Base-by-base conservation (phyloP, 768 basidiomycete species). In the Lactarius quietus region DNA sequence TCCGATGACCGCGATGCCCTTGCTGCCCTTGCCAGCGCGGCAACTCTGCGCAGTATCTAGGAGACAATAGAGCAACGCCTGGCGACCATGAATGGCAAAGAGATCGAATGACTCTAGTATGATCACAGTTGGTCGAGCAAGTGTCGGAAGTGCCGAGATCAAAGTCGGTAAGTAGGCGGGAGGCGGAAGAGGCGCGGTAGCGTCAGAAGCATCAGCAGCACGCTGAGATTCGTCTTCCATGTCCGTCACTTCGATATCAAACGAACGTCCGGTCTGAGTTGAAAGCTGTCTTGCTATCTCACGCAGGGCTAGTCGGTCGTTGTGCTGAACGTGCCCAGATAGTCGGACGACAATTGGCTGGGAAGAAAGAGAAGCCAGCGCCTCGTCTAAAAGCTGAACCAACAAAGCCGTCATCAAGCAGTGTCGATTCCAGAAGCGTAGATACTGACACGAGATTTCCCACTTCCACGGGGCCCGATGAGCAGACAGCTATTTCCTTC, bases 401-500 rank as follows among this genome's bases (percentile, higher is more conserved):
- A 57, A 7, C 10, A 36, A 62, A 23, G 41, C 23, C 38, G 41
- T 48, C 62, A 54, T 65, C 55, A 68, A 64, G 67, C 57, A 43
- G 31, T 56, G 55, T 29, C 59, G 33, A 8, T 3, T 54, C 64
- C 58, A 56, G 64, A 63, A 41, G 20, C 39, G 57, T 28, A n/a
- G 15, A 58, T 20, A 36, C 52, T 74, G 84, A 71, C 74, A 93
- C 92, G 65, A 1, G 90, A 88, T 77, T 98, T 97, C 23, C 95
- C 95, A 67, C 88, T 90, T 18, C 93, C 92, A 65, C 87, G 81
- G 1, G 93, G 88, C 23, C 95, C 95, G 52, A 94, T 80, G 3
- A 98, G 73, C 61, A 97, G 80, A 72, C 95, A 97, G 64, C 94
- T 96, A 68, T 98, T 98, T 3, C 95, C 95, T 78, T 98, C 95